Conservation (phyloP, 169 alveolate genomes). For the Cryptosporidium ubiquitum region DNA sequence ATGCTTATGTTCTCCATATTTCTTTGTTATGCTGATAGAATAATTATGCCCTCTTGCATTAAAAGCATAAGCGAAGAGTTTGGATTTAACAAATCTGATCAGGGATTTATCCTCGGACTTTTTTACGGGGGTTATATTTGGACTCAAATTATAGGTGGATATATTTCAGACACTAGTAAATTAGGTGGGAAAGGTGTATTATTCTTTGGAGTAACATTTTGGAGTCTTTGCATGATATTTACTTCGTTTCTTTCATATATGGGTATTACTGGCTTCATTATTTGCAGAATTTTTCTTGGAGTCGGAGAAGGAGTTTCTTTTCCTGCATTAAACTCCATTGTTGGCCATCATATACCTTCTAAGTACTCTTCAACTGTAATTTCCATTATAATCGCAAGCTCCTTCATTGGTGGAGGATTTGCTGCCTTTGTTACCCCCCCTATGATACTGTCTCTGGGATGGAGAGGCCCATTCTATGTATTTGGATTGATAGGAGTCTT, state of each 20-base stretch:
- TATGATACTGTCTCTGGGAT: constrained; percentile 34
- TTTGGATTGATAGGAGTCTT: constrained; percentile 47
- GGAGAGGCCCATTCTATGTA: constrained; percentile 69
- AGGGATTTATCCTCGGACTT: constrained; percentile 62
- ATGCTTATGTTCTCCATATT: constrained; percentile 63
- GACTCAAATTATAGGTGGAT: constrained; percentile 72
- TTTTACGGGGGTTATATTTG: constrained; percentile 68
- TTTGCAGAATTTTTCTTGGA: constrained; percentile 46
- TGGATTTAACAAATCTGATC: constrained; percentile 44
- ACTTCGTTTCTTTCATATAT: constrained; percentile 23
- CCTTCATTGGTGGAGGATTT: constrained; percentile 65
- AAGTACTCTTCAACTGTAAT: constrained; percentile 47
- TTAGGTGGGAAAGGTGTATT: constrained; percentile 71
- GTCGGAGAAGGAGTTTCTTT: constrained; percentile 72
- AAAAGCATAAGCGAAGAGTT: constrained; percentile 60
- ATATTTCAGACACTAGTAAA: constrained; percentile 36
- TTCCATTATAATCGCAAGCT: constrained; percentile 59
- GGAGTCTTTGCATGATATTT: constrained; percentile 62
- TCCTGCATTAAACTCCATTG: constrained; percentile 66
- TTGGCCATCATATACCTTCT: constrained; percentile 47
- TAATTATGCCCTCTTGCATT: constrained; percentile 66
- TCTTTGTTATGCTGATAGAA: constrained; percentile 71
- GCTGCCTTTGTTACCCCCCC: constrained; percentile 73
- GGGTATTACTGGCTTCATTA: constrained; percentile 41
- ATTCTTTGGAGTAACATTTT: constrained; percentile 47